Conservation (phyloP, 306 rosid genomes). For the Lablab purpureus region DNA sequence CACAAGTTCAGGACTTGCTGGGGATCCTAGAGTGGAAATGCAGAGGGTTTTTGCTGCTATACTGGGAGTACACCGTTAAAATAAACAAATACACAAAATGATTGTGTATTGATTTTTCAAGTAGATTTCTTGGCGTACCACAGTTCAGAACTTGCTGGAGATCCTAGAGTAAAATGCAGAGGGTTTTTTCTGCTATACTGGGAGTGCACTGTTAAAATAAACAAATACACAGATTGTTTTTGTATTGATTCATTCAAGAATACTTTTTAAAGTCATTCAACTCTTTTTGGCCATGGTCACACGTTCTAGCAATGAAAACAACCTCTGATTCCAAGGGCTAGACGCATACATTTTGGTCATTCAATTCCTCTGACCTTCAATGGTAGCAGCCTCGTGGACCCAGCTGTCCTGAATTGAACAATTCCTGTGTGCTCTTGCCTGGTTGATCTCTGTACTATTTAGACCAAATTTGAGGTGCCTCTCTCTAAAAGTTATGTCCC, state of each 20-base stretch:
- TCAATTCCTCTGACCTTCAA: neutral
- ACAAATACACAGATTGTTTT: neutral
- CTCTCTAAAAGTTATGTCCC: neutral
- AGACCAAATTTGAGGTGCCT: constrained; percentile 4
- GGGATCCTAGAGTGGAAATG: constrained; percentile 69
- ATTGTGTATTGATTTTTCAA: constrained; percentile 29
- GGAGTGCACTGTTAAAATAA: constrained; percentile 40
- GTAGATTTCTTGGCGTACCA: constrained; percentile 68
- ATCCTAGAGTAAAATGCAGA: constrained; percentile 63
- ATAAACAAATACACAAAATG: neutral
- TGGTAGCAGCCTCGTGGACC: neutral
- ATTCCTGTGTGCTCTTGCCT: neutral
- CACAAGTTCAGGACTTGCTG: constrained; percentile 54
- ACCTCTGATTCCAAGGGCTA: neutral
- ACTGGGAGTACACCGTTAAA: constrained; percentile 45
- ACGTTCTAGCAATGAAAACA: neutral
- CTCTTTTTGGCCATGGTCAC: neutral
- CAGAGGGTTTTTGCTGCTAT: constrained; percentile 67
- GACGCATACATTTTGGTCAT: neutral
- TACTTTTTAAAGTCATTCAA: neutral
- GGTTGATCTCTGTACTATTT: neutral
- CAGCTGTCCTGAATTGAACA: neutral
- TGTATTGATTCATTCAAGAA: neutral
- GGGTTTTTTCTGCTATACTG: constrained; percentile 63
- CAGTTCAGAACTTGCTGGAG: constrained; percentile 55